Evolutionary conservation across 2,329 filamentous ascomycete genomes (phyloP), one percentile per base, ranked within the genome.

Genomic region (Phyllosticta capitalensis): DNA sequence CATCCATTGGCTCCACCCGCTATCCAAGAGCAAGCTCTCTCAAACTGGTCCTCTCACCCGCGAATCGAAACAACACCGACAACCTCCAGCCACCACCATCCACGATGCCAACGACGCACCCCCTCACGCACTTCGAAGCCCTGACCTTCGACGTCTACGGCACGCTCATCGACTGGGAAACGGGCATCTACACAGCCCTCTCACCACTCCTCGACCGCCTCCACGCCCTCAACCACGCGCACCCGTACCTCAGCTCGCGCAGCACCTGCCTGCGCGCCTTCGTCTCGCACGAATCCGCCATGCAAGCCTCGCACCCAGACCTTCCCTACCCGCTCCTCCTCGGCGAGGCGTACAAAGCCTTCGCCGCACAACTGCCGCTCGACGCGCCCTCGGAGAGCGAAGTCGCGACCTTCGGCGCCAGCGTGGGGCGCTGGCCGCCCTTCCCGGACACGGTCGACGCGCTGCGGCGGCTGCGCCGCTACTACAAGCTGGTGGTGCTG

Each of bases 141-240:
- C 81, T 90, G 55, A 85, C 83, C 66, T 90, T 92, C 73, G 88
- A 92, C 73, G 84, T 88, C 75, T 92, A 89, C 71, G 88, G 88
- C 70, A 92, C 89, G 0, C 79, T 92, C 3, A 83, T 92, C 62
- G 87, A 92, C 76, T 90, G 87, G 87, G 86, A 90, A 70, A 69
- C 75, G n/a, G 87, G 87, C 61, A 80, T 90, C 60, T 71, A 80
- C 56, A 64, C 71, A 2, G 77, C 80, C 2, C 77, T 90, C 1
- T 68, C 77, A 22, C 77, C 81, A 0, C 67, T 82, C 12, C 72
- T 83, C 33, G 68, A 77, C 26, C 72, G 69, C n/a, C 72, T 80
- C 0, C 72, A 76, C 0, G 26, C 69, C 2, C 62, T 68, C 5
- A 72, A 79, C 64, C 67, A 71, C 2, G 68, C 74, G 59, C 67